phyloP scores from a whole-genome alignment of 1,284 basidiomycete species.

The Trichosporon inkin region DNA sequence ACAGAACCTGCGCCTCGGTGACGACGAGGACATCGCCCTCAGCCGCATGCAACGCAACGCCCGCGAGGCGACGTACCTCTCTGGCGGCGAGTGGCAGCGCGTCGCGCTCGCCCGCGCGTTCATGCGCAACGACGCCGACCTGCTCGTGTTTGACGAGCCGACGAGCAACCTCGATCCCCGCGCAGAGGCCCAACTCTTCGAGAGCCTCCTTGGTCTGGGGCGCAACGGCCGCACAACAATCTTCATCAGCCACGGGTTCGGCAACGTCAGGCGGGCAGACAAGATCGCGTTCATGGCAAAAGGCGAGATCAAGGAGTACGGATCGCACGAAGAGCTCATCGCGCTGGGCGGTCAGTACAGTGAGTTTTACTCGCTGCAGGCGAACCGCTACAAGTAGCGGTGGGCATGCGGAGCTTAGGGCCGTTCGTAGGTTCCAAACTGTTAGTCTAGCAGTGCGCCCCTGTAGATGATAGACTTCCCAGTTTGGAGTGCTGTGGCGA shows the following conservation, averaged over 20 bases:
- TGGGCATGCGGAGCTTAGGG: no score
- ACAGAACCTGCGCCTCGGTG: not conserved
- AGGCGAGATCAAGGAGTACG: conserved; percentile 63
- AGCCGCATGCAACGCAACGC: not conserved
- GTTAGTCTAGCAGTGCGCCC: no score
- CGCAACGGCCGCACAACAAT: conserved; percentile 53
- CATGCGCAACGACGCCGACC: conserved; percentile 72
- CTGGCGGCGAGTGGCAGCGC: conserved; percentile 66
- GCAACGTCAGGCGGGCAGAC: conserved; percentile 26
- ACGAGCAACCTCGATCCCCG: conserved; percentile 42
- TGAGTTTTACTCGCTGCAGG: conserved; percentile 35
- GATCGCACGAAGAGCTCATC: conserved; percentile 69
- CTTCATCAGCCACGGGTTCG: conserved; percentile 74
- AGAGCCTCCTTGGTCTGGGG: not conserved
- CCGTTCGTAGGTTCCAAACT: no score
- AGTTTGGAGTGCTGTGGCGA: no score
- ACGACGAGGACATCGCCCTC: not conserved
- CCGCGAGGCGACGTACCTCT: conserved; percentile 14
- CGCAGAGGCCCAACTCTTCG: conserved; percentile 20
- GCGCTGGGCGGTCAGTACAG: conserved; percentile 39
- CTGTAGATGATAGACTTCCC: no score
- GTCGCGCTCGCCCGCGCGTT: conserved; percentile 62
- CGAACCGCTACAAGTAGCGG: conserved; percentile 17
- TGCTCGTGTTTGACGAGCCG: conserved; percentile 61
- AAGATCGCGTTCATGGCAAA: conserved; percentile 56